Conservation (phyloP, 164 flowering plant species). For the Magnolia changhungtana region DNA sequence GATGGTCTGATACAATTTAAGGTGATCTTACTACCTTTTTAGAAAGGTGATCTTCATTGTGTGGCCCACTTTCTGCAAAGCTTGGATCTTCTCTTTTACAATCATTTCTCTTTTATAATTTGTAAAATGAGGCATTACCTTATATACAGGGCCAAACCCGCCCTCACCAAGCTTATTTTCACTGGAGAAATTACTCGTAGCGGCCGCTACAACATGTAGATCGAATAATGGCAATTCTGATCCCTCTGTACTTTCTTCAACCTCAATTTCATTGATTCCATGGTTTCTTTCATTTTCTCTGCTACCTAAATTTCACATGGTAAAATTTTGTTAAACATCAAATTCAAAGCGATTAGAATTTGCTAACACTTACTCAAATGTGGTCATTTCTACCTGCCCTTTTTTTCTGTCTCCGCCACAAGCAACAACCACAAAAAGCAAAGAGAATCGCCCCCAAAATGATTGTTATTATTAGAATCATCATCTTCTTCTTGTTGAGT, state of each 20-base stretch:
- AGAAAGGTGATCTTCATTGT: no score
- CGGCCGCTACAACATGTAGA: neutral
- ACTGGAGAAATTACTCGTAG: conserved; percentile 5
- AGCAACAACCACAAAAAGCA: conserved; percentile 27
- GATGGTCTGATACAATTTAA: no score
- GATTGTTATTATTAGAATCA: neutral
- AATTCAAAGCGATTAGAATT: conserved; percentile 18
- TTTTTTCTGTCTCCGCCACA: conserved; percentile 12
- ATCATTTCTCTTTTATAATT: neutral
- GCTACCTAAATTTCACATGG: conserved; percentile 11
- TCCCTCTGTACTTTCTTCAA: neutral
- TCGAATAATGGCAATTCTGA: conserved; percentile 1
- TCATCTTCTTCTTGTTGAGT: neutral
- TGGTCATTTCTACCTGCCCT: conserved; percentile 9
- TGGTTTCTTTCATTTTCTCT: conserved; percentile 9
- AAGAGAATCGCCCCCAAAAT: conserved; percentile 15
- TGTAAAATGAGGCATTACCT: neutral
- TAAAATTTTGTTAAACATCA: conserved; percentile 20
- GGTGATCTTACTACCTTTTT: no score
- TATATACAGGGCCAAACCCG: conserved; percentile 15
- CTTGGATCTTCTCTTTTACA: no score
- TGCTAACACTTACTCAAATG: conserved; percentile 18
- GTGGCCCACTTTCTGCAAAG: neutral
- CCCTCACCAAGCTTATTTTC: conserved; percentile 12
- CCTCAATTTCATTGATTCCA: conserved; percentile 16